Conservation (phyloP, 2,329 filamentous ascomycete genomes). For the Cladosporium sp. region DNA sequence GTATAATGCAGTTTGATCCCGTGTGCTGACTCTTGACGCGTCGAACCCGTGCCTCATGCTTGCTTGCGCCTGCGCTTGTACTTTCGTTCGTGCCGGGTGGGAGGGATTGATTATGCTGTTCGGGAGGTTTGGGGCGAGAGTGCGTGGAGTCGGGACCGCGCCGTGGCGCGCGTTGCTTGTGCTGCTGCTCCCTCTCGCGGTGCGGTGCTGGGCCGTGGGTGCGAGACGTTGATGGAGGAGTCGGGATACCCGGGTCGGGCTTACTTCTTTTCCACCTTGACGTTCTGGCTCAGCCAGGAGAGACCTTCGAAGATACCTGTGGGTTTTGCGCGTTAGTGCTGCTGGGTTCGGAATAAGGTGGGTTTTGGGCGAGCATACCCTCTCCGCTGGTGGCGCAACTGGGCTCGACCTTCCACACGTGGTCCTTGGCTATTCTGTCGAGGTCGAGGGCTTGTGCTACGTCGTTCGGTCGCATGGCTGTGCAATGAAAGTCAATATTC, state of each 20-base stretch:
- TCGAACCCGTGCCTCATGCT: background rate
- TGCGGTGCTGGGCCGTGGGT: too few species aligned
- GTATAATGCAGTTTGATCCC: too few species aligned
- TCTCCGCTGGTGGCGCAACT: constrained; percentile 49
- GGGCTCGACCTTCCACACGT: constrained; percentile 50
- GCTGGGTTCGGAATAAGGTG: background rate
- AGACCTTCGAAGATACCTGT: constrained; percentile 45
- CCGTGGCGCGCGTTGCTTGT: background rate
- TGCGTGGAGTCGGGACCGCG: background rate
- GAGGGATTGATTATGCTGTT: background rate
- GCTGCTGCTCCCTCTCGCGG: too few species aligned
- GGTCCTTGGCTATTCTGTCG: constrained; percentile 45
- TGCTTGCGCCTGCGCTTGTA: background rate
- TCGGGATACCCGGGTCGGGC: background rate
- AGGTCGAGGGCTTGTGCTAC: constrained; percentile 44
- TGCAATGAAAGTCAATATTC: background rate
- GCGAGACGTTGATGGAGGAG: too few species aligned
- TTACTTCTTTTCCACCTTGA: constrained; percentile 31
- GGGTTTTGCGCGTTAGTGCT: background rate
- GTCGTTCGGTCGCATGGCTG: constrained; percentile 46
- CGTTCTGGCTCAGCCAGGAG: constrained; percentile 47
- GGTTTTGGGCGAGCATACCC: constrained; percentile 17
- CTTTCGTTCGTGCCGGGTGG: background rate
- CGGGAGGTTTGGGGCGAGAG: background rate
- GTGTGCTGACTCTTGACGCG: too few species aligned